Evolutionary conservation across 2,329 filamentous ascomycete species (phyloP).

Genomic region (Xylaria sp.): DNA sequence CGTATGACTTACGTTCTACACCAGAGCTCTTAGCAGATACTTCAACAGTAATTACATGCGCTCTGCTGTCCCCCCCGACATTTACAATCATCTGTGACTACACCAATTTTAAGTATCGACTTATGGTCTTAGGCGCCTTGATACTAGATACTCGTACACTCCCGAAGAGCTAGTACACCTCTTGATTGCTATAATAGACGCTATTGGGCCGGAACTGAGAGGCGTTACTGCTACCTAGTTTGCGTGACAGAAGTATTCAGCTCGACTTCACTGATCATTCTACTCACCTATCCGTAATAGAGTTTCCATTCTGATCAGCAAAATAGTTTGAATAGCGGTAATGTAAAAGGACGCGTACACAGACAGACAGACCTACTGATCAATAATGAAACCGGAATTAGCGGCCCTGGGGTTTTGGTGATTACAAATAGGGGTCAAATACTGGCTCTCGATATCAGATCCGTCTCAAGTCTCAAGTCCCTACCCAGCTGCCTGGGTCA

Average conservation of each 20-base stretch:
- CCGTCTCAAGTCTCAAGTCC: constrained; percentile 7
- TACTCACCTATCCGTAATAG: background rate
- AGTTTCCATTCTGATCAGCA: background rate
- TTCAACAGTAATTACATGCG: background rate
- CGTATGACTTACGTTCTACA: too few species aligned
- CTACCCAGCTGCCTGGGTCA: background rate
- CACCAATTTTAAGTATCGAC: background rate
- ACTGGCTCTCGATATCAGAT: constrained; percentile 2
- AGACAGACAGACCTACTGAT: background rate
- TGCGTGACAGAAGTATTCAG: background rate
- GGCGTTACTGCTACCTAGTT: too few species aligned
- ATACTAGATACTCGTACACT: background rate
- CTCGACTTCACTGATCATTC: background rate
- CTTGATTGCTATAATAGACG: background rate
- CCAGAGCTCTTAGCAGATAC: background rate
- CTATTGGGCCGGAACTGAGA: background rate
- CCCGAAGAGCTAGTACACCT: too few species aligned
- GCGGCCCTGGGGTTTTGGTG: background rate
- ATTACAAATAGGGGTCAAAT: background rate
- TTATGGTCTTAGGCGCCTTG: background rate
- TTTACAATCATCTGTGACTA: background rate
- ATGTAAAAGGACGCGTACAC: background rate
- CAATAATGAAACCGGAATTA: background rate
- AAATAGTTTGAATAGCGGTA: background rate
- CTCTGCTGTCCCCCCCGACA: too few species aligned